Base-by-base conservation (phyloP, 75 land plant genomes). In the Chamaecyparis obtusa region DNA sequence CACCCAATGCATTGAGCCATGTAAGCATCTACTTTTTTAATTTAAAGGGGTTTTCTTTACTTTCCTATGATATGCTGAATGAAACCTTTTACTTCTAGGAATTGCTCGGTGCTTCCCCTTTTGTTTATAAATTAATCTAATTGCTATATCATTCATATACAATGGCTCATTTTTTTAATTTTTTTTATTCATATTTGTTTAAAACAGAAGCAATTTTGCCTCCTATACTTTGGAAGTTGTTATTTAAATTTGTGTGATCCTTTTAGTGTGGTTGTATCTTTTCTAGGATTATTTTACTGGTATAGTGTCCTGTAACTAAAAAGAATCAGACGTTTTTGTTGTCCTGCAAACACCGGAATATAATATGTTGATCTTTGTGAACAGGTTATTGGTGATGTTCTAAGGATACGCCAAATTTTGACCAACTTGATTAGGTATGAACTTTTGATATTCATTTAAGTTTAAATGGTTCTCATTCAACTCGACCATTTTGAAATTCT, bases 361-460 rank as follows among this genome's bases (percentile, higher is more conserved):
- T 43, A 21, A 44, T 86, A 35, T 10, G 30, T 37, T 87, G 37
- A 30, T 85, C 86, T 81, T 86, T 39, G 41, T 81, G 83, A 44
- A 67, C 89, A 91, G 97, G 95, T 96, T 82, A 88, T 93, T 88
- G 98, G 97, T 37, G 98, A 96, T 91, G 97, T 96, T 43, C 87
- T 96, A 80, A 93, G 98, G 87, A 93, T 96, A 85, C 97, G 98
- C n/a, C 98, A 96, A 85, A 94, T 96, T 83, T 91, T 96, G 48
- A 96, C 98, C 43, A 96, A 96, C 88, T 88, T 96, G 91, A 90
- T 96, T 85, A 95, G 97, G 98, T 96, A 95, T 15, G 84, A n/a
- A 77, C 41, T 56, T 56, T 43, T 32, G 21, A 48, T 17, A 14
- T 51, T 57, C 21, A 84, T 13, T 32, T 81, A 46, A 46, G 46